phyloP scores from a whole-genome alignment of 345 rosid genomes.

The Euphorbia pulcherrima region DNA sequence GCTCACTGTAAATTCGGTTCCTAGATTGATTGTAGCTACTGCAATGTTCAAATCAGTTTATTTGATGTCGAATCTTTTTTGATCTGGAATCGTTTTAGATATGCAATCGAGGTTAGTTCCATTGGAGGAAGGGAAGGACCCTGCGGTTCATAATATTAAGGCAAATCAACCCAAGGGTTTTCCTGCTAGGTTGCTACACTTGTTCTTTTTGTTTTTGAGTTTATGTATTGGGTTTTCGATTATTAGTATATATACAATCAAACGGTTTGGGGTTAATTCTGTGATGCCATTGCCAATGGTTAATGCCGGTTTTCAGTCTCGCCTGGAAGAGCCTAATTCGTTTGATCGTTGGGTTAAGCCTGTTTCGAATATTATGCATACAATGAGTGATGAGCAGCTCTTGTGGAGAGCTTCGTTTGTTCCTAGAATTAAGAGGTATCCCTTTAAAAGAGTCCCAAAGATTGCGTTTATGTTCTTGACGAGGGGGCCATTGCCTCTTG shows the following conservation, averaged over 20 bases:
- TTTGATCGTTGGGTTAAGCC: conserved; percentile 61
- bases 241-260: conserved; percentile 64
- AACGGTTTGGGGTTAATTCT: conserved; percentile 51
- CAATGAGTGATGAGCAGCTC: conserved; percentile 70
- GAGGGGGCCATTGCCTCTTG: conserved; percentile 85
- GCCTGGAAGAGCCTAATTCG: conserved; percentile 34
- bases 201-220: conserved; percentile 48
- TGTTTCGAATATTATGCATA: conserved; percentile 55
- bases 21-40: conserved; percentile 21
- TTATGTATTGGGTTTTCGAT: conserved; percentile 53
- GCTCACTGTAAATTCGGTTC: not conserved
- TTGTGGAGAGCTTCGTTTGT: conserved; percentile 81
- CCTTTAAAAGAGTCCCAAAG: conserved; percentile 73
- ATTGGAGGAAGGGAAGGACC: conserved; percentile 72
- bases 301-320: conserved; percentile 47
- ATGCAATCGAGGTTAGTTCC: conserved; percentile 58
- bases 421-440: conserved; percentile 60
- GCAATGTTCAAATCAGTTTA: conserved; percentile 3
- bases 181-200: conserved; percentile 48
- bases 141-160: conserved; percentile 31
- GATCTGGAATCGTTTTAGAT: conserved; percentile 11
- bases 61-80: conserved; percentile 20
- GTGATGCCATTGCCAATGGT: conserved; percentile 42
- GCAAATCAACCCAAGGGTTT: conserved; percentile 44
- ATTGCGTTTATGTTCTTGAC: conserved; percentile 96